Base-by-base conservation (phyloP, 2,329 filamentous ascomycete genomes). In the Calonectria hongkongensis region DNA sequence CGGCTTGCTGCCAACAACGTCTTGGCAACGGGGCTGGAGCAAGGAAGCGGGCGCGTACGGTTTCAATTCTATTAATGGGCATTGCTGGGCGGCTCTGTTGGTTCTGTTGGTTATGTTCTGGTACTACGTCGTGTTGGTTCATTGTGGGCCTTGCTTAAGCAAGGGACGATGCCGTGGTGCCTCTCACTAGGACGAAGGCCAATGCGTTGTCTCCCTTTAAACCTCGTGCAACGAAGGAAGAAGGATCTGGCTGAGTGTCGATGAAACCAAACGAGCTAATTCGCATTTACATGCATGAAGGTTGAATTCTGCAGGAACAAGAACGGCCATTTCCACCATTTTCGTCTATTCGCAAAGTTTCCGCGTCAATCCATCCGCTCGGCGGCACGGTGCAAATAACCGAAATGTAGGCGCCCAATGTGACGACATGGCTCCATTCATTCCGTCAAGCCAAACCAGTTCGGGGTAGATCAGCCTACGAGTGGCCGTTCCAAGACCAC, bases 251-350 rank as follows among this genome's bases (percentile, higher is more conserved):
- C 21, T 21, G 54, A 25, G 33, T 12, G 25, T 28, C 16, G 21
- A 41, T 43, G 33, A 60, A 60, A 7, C 16, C 7, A 25, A 60
- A 9, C 33, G 3, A 41, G 30, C 7, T 15, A 21, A 27, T 27
- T 27, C 54, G 39, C n/a, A 36, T 41, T 18, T 41, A 41, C n/a
- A 25, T 27, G 54, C 36, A 27, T 41, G 13, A 41, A 25, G 6
- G 36, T 41, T 27, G 54, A 60, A 41, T 27, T 25, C 36, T 21
- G 27, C 21, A 21, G 25, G 33, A 60, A 60, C 33, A 60, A 60
- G 36, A 60, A 28, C 33, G 33, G 36, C 54, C 33, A 60, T 60
- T 60, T 41, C 54, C 54, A 58, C 33, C 54, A 58, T 58, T 60
- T 25, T 41, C 54, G 36, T 41, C 33, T 27, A 7, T 36, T 41